These are phyloP conservation scores for Murraya paniculata DNA, from an alignment of 345 rosid genomes.

Conservation along the genomic window DNA sequence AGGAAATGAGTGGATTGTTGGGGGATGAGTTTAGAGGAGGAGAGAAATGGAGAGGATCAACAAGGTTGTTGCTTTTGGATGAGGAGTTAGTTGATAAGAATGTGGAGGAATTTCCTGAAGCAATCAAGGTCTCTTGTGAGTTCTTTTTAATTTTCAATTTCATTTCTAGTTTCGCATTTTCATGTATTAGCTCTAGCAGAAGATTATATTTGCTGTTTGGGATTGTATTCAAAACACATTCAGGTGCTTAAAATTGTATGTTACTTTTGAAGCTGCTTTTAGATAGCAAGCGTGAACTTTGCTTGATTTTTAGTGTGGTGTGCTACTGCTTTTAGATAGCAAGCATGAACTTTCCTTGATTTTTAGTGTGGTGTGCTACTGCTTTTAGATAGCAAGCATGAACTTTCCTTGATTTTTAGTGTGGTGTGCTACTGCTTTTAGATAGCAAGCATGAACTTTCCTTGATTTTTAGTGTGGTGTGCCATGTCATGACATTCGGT, in stretches of 20 bases:
- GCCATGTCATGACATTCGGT: not conserved
- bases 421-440: not conserved
- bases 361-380: not conserved
- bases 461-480: not conserved
- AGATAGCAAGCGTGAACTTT: not conserved
- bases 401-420: not conserved
- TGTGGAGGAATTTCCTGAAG: conserved; percentile 69
- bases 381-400: not conserved
- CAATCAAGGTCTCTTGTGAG: conserved; percentile 64
- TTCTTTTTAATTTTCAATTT: conserved; percentile 5
- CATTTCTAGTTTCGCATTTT: not conserved
- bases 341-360: not conserved
- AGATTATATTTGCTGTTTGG: not conserved
- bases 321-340: not conserved
- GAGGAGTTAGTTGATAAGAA: conserved; percentile 50
- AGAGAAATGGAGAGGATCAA: conserved; percentile 73
- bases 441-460: not conserved
- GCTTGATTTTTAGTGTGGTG: not conserved
- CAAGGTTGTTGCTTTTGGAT: conserved; percentile 88
- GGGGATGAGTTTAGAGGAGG: conserved; percentile 66
- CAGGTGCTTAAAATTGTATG: not conserved
- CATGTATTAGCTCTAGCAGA: not conserved
- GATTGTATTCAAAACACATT: not conserved
- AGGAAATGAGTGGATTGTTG: conserved; percentile 60
- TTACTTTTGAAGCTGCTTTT: not conserved